Evolutionary conservation across 2,329 filamentous ascomycete species (phyloP).

Genomic region (Exophiala spinifera): DNA sequence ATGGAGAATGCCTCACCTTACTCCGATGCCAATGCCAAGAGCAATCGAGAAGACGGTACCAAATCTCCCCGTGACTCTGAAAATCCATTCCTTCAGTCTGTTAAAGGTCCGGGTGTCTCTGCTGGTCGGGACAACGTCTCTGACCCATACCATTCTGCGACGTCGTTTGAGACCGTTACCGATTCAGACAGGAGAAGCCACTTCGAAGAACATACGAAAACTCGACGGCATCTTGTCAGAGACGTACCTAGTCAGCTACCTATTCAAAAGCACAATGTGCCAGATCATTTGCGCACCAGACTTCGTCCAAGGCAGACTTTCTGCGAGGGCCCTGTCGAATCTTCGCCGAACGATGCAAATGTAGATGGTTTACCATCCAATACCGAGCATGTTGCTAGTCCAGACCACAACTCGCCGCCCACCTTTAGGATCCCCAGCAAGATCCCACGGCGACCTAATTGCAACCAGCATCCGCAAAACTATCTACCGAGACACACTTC

Average conservation of each 20-base stretch:
- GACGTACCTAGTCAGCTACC: neutral
- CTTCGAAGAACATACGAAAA: slow-evolving; percentile 22
- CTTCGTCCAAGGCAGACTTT: neutral
- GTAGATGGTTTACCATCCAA: neutral
- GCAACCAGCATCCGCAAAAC: no score
- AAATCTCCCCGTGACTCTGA: no score
- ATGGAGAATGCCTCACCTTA: no score
- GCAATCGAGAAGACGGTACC: no score
- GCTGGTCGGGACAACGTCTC: no score
- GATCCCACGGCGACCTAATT: no score
- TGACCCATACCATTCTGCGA: neutral
- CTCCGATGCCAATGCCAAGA: no score
- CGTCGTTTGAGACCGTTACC: neutral
- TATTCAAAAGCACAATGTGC: neutral
- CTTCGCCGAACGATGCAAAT: neutral
- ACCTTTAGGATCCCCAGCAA: no score
- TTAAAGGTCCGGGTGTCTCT: no score
- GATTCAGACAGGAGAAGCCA: slow-evolving; percentile 7
- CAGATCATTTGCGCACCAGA: slow-evolving; percentile 1
- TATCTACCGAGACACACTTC: no score
- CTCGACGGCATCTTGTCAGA: slow-evolving; percentile 17
- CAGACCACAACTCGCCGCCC: no score
- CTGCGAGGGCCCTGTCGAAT: neutral
- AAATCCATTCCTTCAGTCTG: no score
- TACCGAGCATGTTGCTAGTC: neutral